Base-by-base conservation (phyloP, 305 asterid species). In the Petunia hybrid region DNA sequence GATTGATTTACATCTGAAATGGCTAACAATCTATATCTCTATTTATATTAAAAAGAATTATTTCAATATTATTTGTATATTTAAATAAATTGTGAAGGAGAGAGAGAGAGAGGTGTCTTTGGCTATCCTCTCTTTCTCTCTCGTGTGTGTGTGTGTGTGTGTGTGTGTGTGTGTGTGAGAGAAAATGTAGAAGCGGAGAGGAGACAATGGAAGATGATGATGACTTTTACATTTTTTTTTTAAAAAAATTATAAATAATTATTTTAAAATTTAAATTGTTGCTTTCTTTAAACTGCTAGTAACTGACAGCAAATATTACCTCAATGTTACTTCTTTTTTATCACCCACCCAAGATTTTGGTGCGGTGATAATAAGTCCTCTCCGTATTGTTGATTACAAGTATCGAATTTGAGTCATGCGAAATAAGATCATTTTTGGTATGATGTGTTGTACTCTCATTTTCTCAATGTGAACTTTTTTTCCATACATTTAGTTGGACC, bases 191-290 rank as follows among this genome's bases (percentile, higher is more conserved):
- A 36, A 63, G 69, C 35, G 4, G 71, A 65, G 48, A 40, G 73
- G 73, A 73, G 63, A 73, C 78, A 73, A 73, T 51, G 46, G 78
- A 73, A 73, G 78, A 73, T 51, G 78, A 73, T 51, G 78, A 73
- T 71, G 78, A 71, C 78, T 71, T 71, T 71, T 48, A 48, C 9
- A 46, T 71, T 71, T 6, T 71, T 71, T 71, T 48, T 10, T 48
- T 31, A 31, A 31, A 46, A 10, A 31, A 46, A 10, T 2, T 71
- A 48, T 46, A 31, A 46, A 10, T 46, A 46, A 10, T 2, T 7
- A 5, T 46, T 46, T 48, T 31, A 46, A 12, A 71, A 46, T 46
- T 31, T 31, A 9, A 71, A 40, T 22, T 31, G 12, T 10, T 45
- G 48, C 9, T 45, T 45, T 10, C 42, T 2, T 4, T 22, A 22